Conservation (phyloP, 169 alveolate species). For the Eimeria acervulina region DNA sequence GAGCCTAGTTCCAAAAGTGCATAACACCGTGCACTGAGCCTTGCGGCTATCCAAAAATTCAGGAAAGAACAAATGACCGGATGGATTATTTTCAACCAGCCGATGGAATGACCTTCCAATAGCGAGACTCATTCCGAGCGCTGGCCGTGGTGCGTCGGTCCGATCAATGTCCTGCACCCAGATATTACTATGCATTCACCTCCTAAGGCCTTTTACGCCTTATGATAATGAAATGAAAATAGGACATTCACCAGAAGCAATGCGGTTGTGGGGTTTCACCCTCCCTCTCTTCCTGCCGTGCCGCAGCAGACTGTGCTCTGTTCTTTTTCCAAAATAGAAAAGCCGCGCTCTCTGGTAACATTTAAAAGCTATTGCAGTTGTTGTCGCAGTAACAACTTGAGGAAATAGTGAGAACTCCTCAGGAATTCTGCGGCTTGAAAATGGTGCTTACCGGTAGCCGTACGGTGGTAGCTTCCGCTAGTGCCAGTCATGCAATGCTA, state of each 20-base stretch:
- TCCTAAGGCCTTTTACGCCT: neutral
- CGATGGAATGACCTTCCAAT: neutral
- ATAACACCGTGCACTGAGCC: neutral
- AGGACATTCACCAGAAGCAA: neutral
- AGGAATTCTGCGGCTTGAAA: neutral
- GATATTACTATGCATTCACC: neutral
- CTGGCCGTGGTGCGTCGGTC: neutral
- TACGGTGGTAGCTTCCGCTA: conserved; percentile 50
- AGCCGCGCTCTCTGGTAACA: neutral
- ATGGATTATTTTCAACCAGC: neutral
- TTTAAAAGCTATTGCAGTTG: neutral
- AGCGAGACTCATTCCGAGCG: neutral
- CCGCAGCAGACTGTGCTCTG: neutral
- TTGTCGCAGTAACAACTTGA: neutral
- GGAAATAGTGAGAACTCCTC: neutral
- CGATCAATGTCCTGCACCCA: conserved; percentile 7
- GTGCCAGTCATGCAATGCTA: conserved; percentile 35
- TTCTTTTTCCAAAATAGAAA: neutral
- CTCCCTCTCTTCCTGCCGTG: neutral
- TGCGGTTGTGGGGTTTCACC: neutral
- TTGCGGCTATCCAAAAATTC: neutral
- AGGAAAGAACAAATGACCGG: neutral
- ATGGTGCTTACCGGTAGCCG: neutral
- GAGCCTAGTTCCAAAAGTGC: neutral
- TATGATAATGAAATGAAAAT: neutral